Base-by-base conservation (phyloP, 495 filamentous ascomycete genomes). In the Glutinoglossum americanum region DNA sequence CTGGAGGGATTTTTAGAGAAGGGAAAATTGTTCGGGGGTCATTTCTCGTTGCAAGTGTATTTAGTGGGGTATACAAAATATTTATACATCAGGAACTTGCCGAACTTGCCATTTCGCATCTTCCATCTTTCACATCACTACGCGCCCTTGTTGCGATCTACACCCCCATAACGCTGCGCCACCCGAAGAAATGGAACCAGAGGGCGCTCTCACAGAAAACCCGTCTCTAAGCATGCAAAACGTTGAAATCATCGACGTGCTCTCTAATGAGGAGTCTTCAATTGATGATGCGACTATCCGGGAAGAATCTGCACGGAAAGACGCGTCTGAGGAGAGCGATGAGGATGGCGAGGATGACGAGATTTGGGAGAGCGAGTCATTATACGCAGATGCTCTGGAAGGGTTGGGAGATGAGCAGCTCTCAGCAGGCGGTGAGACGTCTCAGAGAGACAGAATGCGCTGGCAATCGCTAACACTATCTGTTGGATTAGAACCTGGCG, bases 401-500 rank as follows among this genome's bases (percentile, higher is more conserved):
- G 61, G 41, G 15, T 60, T 60, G 51, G 60, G 28, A 21, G 51
- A 63, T 27, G 56, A 51, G 48, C 60, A 61, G 44, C 44, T 54
- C 1, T 26, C 54, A 25, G 15, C 37, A 28, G 59, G 41, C 32
- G 44, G 55, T 57, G 55, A 57, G 55, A n/a, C 10, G 17, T 0
- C 0, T 17, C 27, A 33, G 0, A 23, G 11, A 28, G 17, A 11
- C 32, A 27, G 21, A 5, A 28, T 10, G 23, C 44, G 19, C 57
- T 58, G 13, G 15, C 25, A 58, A 28, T 58, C 17, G 32, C 54
- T 56, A 13, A 56, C 54, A 21, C 6, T 23, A 4, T 27, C 15
- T 17, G n/a, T 27, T 60, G 26, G 32, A 10, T 26, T 48, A 60
- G 59, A 57, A 11, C 57, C 26, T 49, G 80, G 79, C 59, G 76